Conservation (phyloP, 2,329 filamentous ascomycete genomes). For the Zymoseptoria ardabiliae region DNA sequence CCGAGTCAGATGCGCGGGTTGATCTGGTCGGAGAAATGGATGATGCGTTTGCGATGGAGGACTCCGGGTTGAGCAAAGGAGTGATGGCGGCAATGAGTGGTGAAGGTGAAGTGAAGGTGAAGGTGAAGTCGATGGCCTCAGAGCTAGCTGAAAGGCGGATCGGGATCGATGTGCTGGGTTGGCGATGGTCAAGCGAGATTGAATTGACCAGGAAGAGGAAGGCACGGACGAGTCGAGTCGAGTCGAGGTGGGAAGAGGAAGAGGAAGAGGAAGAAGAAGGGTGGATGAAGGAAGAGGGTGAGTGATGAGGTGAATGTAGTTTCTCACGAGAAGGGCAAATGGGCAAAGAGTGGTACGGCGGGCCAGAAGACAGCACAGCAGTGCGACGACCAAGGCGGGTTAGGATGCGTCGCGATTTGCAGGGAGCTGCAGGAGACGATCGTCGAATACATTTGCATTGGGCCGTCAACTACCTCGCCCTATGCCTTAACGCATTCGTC, state of each 20-base stretch:
- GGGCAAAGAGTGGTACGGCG: not conserved
- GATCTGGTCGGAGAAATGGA: not conserved
- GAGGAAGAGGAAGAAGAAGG: too few relatives aligned
- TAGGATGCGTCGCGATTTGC: not conserved
- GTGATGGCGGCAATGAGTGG: not conserved
- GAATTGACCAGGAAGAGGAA: not conserved
- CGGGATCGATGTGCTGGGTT: not conserved
- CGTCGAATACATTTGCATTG: not conserved
- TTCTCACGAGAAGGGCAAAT: not conserved
- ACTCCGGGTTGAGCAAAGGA: not conserved
- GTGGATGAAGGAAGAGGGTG: too few relatives aligned
- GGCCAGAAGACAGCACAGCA: not conserved
- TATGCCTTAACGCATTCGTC: not conserved
- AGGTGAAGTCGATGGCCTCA: too few relatives aligned
- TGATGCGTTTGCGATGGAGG: not conserved
- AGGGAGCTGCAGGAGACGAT: not conserved
- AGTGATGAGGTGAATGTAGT: not conserved
- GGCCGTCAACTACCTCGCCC: not conserved
- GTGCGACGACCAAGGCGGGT: not conserved
- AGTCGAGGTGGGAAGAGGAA: not conserved
- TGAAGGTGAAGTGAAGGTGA: not conserved
- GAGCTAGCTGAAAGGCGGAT: too few relatives aligned
- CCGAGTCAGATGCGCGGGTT: not conserved
- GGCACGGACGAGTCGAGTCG: not conserved
- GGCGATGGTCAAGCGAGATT: not conserved